Base-by-base conservation (phyloP, 345 rosid genomes). In the Eucalyptus regnans region DNA sequence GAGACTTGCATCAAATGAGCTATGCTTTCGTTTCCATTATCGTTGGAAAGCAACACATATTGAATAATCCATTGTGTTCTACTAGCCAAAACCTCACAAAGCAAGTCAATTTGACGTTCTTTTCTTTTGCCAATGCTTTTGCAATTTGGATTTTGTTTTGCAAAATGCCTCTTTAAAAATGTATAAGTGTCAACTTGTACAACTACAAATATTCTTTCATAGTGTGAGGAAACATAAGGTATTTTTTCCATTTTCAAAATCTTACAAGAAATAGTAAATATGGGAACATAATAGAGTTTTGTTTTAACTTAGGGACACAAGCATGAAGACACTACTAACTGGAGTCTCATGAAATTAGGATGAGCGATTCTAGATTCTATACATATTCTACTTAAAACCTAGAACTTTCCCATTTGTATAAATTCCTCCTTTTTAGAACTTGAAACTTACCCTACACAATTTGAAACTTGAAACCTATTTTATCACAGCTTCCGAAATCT, bases 401-500 rank as follows among this genome's bases (percentile, higher is more conserved):
- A 52, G 2, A 20, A 52, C 9, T 2, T 20, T 52, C 8, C 2
- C 5, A 0, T 52, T 52, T 20, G 58, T 52, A 52, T 52, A 52
- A 20, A 20, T 20, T 52, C 25, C 4, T 52, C 8, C 1, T 52
- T 52, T 52, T 52, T 3, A 7, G 3, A 46, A 51, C 1, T 51
- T 51, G 8, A 51, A 17, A 51, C 22, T 8, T 17, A 51, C 8
- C 9, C 7, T 52, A 52, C 22, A 52, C 23, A 18, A 7, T 9
- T 18, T 52, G 4, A 0, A 52, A 52, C 10, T 52, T 52, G 20
- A 1, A 52, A 52, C 10, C 5, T 1, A 52, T 5, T 10, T 52
- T 52, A 20, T 8, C 9, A 52, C 10, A 52, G 0, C 25, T 52
- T 52, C 8, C 5, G 1, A 0, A 52, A 52, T 52, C 1, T 2